Base-by-base conservation (phyloP, 2,329 filamentous ascomycete species). In the Phaeosphaeria sp. region DNA sequence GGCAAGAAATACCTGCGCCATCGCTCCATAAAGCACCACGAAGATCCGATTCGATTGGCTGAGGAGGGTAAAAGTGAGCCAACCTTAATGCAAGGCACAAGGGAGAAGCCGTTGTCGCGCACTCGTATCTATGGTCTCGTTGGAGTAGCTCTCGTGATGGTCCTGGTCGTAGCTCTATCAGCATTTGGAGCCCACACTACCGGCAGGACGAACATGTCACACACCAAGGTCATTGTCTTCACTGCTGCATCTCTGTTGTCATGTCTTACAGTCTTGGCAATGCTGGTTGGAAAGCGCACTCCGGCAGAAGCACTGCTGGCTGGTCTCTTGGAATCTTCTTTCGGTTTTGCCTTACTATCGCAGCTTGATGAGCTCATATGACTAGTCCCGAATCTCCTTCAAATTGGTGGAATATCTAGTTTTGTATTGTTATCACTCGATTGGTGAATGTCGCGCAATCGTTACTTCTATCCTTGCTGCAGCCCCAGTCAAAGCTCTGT, bases 261-360 rank as follows among this genome's bases (percentile, higher is more conserved):
- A 3, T 36, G 46, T 10, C 58, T 65, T 27, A 70, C 63, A 0
- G 55, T 72, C 50, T 39, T 67, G 50, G 59, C 55, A 2, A 68
- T 72, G 66, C 44, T 65, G 22, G 48, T 64, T 20, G 65, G 64
- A 27, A 64, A 59, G 54, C 63, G 62, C n/a, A 47, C 60, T 18
- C 42, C 67, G 33, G 59, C 63, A 1, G 67, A 70, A 43, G 66
- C 65, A 15, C 50, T 68, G 22, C 60, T 71, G n/a, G 65, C 66
- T 43, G 68, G 65, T 13, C 56, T 72, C 3, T 56, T 71, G 22
- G 62, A 65, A 33, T 60, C 66, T 18, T 20, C 62, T 6, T 56
- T 68, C n/a, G 69, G 71, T 23, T 69, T 68, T 41, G 60, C 60
- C n/a, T 55, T 73, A 18, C 57, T 72, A n/a, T 25, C 62, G 10